Base-by-base conservation (phyloP, 306 rosid genomes). In the Acacia confusa region DNA sequence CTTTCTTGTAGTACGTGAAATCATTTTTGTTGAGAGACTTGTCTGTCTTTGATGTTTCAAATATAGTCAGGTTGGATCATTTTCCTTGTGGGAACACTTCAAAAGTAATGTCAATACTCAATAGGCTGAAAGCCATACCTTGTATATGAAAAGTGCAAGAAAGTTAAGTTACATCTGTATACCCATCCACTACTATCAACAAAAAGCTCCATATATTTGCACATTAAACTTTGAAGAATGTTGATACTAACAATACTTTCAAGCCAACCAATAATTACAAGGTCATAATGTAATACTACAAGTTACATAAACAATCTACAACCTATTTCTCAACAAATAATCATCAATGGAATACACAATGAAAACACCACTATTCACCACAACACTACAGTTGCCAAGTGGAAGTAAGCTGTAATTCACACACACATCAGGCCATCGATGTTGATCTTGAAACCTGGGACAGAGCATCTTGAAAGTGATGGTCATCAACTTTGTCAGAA, bases 381-480 rank as follows among this genome's bases (percentile, higher is more conserved):
- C 44, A 66, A 82, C 30, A 68, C 57, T 82, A 82, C 50, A 70
- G 16, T 74, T 78, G 65, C 38, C 58, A 71, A 30, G 50, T 82
- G 32, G 64, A 79, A 48, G 41, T 14, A 22, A 60, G 72, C 11
- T 52, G 81, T 78, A 78, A 69, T 50, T 74, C 63, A 65, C 40
- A 71, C 83, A 77, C 72, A 48, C 84, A 74, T 77, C 86, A 94
- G 47, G 85, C 96, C 72, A 64, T 38, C 17, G 95, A 87, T 16
- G 82, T 79, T 45, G 89, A 2, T 83, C 94, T 88, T 0, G 97
- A 90, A 71, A 82, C 92, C 16, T 88, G 90, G 38, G 97, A 89
- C 79, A 74, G n/a, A 16, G 97, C 97, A 78, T 96, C 98, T 79
- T 92, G 97, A 30, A 78, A 87, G 19, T 78, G 88, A 30, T 96